Base-by-base conservation (phyloP, 1,284 basidiomycete species). In the Taiwanofungus camphoratus region DNA sequence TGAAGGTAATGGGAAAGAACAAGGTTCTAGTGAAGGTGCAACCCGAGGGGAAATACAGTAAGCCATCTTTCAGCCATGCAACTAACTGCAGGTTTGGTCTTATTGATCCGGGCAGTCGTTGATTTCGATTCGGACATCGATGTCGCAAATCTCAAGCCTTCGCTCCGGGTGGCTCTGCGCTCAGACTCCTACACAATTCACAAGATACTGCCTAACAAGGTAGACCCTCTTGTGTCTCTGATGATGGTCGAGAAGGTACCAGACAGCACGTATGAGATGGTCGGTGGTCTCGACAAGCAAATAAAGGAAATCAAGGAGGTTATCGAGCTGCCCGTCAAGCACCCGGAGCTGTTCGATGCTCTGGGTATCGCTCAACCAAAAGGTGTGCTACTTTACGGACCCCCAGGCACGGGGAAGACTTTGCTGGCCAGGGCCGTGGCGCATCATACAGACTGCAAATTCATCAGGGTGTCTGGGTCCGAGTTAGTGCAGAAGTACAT, bases 231-330 rank as follows among this genome's bases (percentile, higher is more conserved):
- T 24, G 92, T 96, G 18, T 93, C 91, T 19, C 79, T 96, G 50
- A 96, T 99, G 96, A 97, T 98, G 95, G 95, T 98, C n/a, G 95
- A 99, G 71, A 99, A 99, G 67, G 95, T 98, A 0, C 95, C 95
- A 0, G 95, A 99, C 65, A 92, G 88, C 64, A 99, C 95, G 27
- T 99, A 99, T 68, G 95, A 99, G 68, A 97, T 98, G 93, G 95
- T 99, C 53, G 95, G 95, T 39, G 95, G 95, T 61, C 78, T 99
- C 49, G 95, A 99, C 74, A 92, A 88, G 64, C 95, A 98, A 63
- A 99, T 99, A 65, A 97, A 98, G 66, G 95, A 98, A 68, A 97
- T 99, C 65, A 98, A 98, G 64, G 95, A 99, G 67, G 95, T 98
- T 58, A 98, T 99, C 65, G 95, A 98, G 66, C 71, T 98, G 26